A percentile compares a stretch with the other conserved stretches of the same genome.
phyloP scores from a whole-genome alignment of 495 filamentous ascomycete genomes.

The Glarea lozoyensis region DNA sequence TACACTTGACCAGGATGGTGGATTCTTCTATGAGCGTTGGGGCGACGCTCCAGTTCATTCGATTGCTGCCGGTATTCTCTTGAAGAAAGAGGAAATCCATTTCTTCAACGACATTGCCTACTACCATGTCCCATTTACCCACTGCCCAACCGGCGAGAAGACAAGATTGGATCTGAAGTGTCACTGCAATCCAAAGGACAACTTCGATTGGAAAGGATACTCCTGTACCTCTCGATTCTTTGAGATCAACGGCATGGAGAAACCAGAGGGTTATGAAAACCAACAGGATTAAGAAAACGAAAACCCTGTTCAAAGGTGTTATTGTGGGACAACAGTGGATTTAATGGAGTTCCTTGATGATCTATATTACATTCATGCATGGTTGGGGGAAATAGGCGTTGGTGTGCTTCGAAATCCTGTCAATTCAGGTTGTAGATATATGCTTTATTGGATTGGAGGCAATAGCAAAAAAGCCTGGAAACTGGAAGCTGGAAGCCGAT shows the following conservation, averaged over 20 bases:
- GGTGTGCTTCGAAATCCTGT: no score
- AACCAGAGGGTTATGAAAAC: constrained; percentile 74
- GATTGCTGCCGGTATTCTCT: constrained; percentile 79
- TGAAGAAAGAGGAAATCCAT: constrained; percentile 88
- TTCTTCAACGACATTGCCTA: constrained; percentile 99
- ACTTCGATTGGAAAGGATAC: constrained; percentile 98
- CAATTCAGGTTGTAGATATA: no score
- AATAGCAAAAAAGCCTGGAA: no score
- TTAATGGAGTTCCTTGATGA: no score
- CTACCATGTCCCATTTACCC: constrained; percentile 97
- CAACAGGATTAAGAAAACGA: constrained; percentile 46
- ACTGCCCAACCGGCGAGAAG: constrained; percentile 87
- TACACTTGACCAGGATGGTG: constrained; percentile 68
- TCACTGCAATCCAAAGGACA: constrained; percentile 88
- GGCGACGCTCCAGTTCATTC: constrained; percentile 88
- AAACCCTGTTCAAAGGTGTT: no score
- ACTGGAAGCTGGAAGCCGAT: no score
- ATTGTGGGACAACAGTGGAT: no score
- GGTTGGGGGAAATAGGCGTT: no score
- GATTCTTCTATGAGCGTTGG: constrained; percentile 93
- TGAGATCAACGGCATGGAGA: constrained; percentile 66
- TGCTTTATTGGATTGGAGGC: no score
- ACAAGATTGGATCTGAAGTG: constrained; percentile 73
- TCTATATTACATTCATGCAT: no score
- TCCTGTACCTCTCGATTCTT: constrained; percentile 89